phyloP scores from a whole-genome alignment of 1,284 basidiomycete species.

The Apiotrichum siamense region DNA sequence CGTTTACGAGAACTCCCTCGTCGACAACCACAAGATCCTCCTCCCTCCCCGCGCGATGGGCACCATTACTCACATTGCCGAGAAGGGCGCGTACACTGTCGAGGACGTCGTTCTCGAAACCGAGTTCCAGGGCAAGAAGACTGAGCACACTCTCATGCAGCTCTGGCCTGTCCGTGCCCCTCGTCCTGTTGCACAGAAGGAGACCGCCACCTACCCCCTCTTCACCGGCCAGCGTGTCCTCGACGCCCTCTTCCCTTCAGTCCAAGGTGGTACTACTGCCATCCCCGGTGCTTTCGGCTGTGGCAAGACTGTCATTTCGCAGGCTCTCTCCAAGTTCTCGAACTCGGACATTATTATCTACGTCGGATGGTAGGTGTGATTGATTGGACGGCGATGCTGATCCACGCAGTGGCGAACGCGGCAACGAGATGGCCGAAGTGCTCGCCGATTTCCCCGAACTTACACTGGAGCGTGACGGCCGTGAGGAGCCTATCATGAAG shows the following conservation, averaged over 20 bases:
- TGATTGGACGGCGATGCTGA: background rate
- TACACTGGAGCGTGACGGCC: constrained; percentile 78
- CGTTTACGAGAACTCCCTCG: constrained; percentile 95
- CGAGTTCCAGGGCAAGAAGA: constrained; percentile 93
- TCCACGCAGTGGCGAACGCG: constrained; percentile 14
- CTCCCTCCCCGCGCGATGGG: constrained; percentile 87
- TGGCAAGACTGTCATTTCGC: constrained; percentile 91
- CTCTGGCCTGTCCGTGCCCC: constrained; percentile 98
- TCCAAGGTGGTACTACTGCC: constrained; percentile 97
- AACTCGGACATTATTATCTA: constrained; percentile 99
- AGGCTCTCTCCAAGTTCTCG: constrained; percentile 97
- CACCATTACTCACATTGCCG: constrained; percentile 87
- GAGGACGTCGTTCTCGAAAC: constrained; percentile 96
- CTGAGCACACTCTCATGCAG: constrained; percentile 94
- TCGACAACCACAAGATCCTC: constrained; percentile 97
- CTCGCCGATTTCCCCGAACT: constrained; percentile 95
- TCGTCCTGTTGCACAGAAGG: constrained; percentile 88
- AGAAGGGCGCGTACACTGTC: constrained; percentile 89
- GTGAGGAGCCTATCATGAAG: constrained; percentile 99
- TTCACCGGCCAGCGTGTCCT: constrained; percentile 96
- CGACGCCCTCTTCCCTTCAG: constrained; percentile 96
- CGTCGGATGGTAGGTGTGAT: constrained; percentile 77
- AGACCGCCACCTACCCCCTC: constrained; percentile 85
- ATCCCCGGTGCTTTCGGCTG: constrained; percentile 99
- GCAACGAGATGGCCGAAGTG: constrained; percentile 86